Evolutionary conservation across 352 stramenopile species (phyloP).

Genomic region (Globisporangium nagaii): DNA sequence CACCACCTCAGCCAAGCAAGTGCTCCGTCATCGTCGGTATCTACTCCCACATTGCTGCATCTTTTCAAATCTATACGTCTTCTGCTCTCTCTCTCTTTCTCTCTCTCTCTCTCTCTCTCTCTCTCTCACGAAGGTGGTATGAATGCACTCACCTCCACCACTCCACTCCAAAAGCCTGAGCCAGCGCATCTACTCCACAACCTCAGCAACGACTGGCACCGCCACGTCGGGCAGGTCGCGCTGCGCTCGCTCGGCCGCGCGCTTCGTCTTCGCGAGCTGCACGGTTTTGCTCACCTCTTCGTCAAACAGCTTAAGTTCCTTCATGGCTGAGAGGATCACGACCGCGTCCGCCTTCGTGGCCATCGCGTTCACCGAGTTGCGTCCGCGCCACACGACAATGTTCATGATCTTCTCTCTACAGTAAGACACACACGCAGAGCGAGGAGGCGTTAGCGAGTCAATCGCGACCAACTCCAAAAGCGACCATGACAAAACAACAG

Average conservation of each 20-base stretch:
- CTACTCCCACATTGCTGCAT: too few species aligned
- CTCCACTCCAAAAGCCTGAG: too few species aligned
- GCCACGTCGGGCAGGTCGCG: constrained; percentile 14
- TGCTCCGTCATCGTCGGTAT: too few species aligned
- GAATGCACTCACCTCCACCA: too few species aligned
- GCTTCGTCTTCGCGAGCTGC: constrained; percentile 37
- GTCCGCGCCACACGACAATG: constrained; percentile 79
- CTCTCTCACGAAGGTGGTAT: too few species aligned
- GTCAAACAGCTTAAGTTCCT: constrained; percentile 79
- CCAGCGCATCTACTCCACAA: too few species aligned
- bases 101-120: too few species aligned
- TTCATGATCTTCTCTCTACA: constrained; percentile 78
- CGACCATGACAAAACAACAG: background rate
- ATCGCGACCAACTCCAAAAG: background rate
- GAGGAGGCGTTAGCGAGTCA: too few species aligned
- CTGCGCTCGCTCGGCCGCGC: constrained; percentile 35
- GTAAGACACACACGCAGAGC: constrained; percentile 8
- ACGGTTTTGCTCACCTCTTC: constrained; percentile 32
- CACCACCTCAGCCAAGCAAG: too few species aligned
- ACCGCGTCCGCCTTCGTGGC: constrained; percentile 73
- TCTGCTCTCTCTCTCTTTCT: too few species aligned
- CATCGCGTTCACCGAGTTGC: constrained; percentile 87
- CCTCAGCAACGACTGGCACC: background rate
- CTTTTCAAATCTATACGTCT: too few species aligned
- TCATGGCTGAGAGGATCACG: constrained; percentile 77